Conservation (phyloP, 225 moss, liverwort and hornwort genomes). For the Polytrichum formosum region DNA sequence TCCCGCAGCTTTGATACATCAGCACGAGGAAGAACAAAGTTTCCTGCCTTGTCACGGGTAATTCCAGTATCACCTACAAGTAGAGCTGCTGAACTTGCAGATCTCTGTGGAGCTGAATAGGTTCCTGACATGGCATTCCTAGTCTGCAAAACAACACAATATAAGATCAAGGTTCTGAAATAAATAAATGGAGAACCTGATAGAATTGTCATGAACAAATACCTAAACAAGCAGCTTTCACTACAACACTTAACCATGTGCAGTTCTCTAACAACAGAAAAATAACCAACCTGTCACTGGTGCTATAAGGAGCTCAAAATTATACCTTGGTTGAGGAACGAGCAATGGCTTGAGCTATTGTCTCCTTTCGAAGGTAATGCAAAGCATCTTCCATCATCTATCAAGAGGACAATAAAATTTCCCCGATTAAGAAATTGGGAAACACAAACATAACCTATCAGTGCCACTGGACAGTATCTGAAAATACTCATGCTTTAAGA, state of each 20-base stretch:
- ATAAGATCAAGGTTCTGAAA: neutral
- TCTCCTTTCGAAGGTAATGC: conserved; percentile 86
- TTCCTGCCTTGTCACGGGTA: conserved; percentile 97
- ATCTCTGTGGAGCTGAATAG: conserved; percentile 96
- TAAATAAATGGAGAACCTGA: neutral
- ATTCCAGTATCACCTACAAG: conserved; percentile 92
- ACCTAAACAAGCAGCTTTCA: too few relatives aligned
- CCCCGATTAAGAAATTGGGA: neutral
- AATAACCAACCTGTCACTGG: conserved; percentile 4
- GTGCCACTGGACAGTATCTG: neutral
- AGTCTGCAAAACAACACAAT: conserved; percentile 52
- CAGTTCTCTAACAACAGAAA: neutral
- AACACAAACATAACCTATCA: conserved; percentile 1
- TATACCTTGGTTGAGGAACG: conserved; percentile 92
- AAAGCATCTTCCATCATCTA: conserved; percentile 99
- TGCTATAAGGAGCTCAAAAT: neutral
- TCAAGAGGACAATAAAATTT: neutral
- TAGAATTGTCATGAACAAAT: too few relatives aligned
- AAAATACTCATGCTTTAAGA: neutral
- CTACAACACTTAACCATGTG: too few relatives aligned
- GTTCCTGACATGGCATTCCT: conserved; percentile 99
- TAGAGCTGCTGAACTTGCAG: conserved; percentile 97
- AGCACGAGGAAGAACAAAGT: conserved; percentile 96
- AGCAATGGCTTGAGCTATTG: conserved; percentile 95
- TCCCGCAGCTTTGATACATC: conserved; percentile 93